These are phyloP conservation scores for Trypanosoma caninum DNA, from an alignment of 208 protist genomes.

Conservation along the genomic window DNA sequence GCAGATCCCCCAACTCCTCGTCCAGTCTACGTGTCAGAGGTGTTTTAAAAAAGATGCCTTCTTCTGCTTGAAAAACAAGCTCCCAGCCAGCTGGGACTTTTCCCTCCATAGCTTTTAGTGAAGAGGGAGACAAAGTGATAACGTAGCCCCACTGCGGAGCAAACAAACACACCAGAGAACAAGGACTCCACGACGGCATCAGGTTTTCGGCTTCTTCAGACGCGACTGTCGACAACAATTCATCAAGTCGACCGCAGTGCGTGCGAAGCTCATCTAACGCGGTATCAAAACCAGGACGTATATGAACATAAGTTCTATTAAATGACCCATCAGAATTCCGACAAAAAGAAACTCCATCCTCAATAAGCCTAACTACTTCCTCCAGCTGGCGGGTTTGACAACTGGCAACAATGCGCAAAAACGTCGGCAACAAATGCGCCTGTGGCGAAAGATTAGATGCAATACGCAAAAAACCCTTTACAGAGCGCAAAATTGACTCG, in stretches of 20 bases:
- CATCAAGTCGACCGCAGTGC: conserved; percentile 16
- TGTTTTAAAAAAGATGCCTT: conserved; percentile 61
- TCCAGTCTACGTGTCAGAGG: conserved; percentile 57
- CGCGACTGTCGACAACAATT: conserved; percentile 21
- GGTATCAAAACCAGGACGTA: conserved; percentile 27
- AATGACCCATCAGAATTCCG: conserved; percentile 8
- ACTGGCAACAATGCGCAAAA: conserved; percentile 28
- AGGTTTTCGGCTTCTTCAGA: conserved; percentile 14
- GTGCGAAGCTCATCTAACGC: conserved; percentile 28
- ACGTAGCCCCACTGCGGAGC: conserved; percentile 27
- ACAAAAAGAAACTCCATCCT: conserved; percentile 17
- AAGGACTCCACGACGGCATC: conserved; percentile 6
- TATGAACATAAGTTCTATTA: conserved; percentile 22
- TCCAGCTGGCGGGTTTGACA: conserved; percentile 20
- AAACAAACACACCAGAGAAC: conserved; percentile 26
- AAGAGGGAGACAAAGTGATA: conserved; percentile 6
- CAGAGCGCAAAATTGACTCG: conserved; percentile 47
- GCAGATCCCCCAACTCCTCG: conserved; percentile 67
- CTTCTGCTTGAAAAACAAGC: conserved; percentile 44
- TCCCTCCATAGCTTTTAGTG: background rate
- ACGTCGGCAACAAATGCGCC: conserved; percentile 18
- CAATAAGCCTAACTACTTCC: conserved; percentile 21
- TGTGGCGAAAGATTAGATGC: conserved; percentile 14
- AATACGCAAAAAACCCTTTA: conserved; percentile 37
- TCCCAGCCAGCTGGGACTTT: conserved; percentile 18